These are phyloP conservation scores for Staphylotrichum tortipilum DNA, from an alignment of 495 filamentous ascomycete genomes.

Conservation along the genomic window DNA sequence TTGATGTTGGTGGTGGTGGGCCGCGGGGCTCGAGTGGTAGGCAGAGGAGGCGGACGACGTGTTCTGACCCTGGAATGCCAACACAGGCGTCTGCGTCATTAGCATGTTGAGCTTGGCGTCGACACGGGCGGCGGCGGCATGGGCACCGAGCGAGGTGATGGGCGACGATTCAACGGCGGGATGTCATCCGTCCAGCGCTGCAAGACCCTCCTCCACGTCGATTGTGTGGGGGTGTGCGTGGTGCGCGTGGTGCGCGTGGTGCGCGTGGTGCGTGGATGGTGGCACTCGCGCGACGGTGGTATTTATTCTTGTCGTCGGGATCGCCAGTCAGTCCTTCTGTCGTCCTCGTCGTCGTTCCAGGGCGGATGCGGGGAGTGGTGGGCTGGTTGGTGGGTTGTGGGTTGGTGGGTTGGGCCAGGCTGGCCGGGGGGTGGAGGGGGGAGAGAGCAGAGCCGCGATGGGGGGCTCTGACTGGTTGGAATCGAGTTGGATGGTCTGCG, in stretches of 20 bases:
- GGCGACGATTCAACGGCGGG: neutral
- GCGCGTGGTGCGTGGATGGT: too few relatives aligned
- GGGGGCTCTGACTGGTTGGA: constrained; percentile 25
- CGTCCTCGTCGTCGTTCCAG: too few relatives aligned
- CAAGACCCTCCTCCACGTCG: neutral
- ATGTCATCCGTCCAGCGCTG: neutral
- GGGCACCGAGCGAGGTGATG: neutral
- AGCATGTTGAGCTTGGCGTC: constrained; percentile 37
- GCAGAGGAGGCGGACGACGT: constrained; percentile 23
- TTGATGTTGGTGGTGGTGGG: neutral
- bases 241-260: too few relatives aligned
- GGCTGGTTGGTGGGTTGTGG: too few relatives aligned
- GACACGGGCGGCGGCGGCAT: constrained; percentile 6
- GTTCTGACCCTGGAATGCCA: constrained; percentile 39
- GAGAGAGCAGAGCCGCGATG: constrained; percentile 19
- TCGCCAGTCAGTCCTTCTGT: too few relatives aligned
- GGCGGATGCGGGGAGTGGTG: too few relatives aligned
- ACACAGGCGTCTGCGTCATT: constrained; percentile 43
- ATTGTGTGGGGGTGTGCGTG: too few relatives aligned
- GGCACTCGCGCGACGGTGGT: too few relatives aligned
- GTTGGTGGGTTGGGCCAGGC: too few relatives aligned
- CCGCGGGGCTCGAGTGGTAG: constrained; percentile 14
- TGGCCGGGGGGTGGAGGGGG: too few relatives aligned
- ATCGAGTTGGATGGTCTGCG: constrained; percentile 17
- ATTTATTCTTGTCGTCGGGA: too few relatives aligned